phyloP scores from a whole-genome alignment of 129 eudicot genomes.

The Centaurea solstitialis region DNA sequence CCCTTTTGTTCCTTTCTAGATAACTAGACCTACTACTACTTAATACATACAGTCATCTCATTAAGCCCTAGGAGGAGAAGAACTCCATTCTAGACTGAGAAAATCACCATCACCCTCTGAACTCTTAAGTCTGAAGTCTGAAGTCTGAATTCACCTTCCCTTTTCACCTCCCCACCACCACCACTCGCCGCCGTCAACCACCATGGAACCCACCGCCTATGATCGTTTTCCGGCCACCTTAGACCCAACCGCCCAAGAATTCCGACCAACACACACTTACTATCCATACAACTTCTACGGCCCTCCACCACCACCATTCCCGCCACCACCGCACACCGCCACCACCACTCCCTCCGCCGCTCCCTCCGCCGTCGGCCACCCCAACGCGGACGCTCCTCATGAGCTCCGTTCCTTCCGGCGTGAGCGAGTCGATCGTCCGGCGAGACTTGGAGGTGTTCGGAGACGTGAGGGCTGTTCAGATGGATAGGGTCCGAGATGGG shows the following conservation, averaged over 20 bases:
- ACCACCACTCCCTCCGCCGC: slow-evolving; percentile 7
- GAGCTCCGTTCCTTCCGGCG: slow-evolving; percentile 63
- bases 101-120: neutral
- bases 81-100: slow-evolving; percentile 18
- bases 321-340: neutral
- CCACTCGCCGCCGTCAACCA: neutral
- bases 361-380: slow-evolving; percentile 59
- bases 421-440: slow-evolving; percentile 73
- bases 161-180: neutral
- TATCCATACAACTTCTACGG: slow-evolving; percentile 35
- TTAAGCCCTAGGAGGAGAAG: slow-evolving; percentile 25
- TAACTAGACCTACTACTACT: slow-evolving; percentile 19
- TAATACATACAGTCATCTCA: neutral
- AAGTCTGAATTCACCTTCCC: too few relatives aligned
- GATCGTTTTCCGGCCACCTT: slow-evolving; percentile 39
- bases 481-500: slow-evolving; percentile 77
- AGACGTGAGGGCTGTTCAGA: slow-evolving; percentile 88
- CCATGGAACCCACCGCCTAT: slow-evolving; percentile 48
- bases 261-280: slow-evolving; percentile 50
- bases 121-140: too few relatives aligned
- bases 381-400: slow-evolving; percentile 68
- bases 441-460: slow-evolving; percentile 83
- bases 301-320: slow-evolving; percentile 2
- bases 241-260: slow-evolving; percentile 87
- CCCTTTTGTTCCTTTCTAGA: slow-evolving; percentile 51